Conservation (phyloP, 768 basidiomycete species). For the Macrolepiota fuliginosa region DNA sequence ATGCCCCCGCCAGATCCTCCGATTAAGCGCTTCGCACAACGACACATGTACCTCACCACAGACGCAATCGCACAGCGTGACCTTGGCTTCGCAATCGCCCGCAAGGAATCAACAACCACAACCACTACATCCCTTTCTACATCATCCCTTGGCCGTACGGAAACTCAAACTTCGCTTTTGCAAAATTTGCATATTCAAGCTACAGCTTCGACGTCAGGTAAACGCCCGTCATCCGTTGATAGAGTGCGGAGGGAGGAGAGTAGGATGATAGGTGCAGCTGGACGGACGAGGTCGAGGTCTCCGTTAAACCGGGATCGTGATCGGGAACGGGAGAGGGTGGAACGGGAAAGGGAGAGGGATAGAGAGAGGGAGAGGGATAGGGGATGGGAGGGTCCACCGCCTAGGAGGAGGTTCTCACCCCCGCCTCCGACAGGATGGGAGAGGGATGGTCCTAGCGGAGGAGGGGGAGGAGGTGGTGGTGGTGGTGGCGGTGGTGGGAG, state of each 20-base stretch:
- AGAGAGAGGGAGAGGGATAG: slow-evolving; percentile 26
- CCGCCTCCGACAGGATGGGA: slow-evolving; percentile 44
- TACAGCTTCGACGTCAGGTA: slow-evolving; percentile 16
- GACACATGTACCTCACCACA: slow-evolving; percentile 77
- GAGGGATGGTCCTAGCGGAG: slow-evolving; percentile 31
- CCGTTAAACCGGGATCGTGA: slow-evolving; percentile 13
- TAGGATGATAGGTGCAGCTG: slow-evolving; percentile 14
- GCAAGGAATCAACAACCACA: slow-evolving; percentile 26
- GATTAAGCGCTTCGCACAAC: slow-evolving; percentile 87
- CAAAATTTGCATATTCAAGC: slow-evolving; percentile 16
- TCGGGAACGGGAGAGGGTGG: slow-evolving; percentile 20
- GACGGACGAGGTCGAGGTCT: slow-evolving; percentile 24
- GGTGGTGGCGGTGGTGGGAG: slow-evolving; percentile 18
- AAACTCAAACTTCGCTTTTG: slow-evolving; percentile 32
- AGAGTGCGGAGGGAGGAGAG: slow-evolving; percentile 29
- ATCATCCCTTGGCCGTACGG: slow-evolving; percentile 27
- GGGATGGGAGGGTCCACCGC: slow-evolving; percentile 36
- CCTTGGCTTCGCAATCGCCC: slow-evolving; percentile 71
- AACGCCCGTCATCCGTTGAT: slow-evolving; percentile 38
- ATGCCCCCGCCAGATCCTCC: slow-evolving; percentile 65
- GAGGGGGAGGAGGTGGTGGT: too few species aligned
- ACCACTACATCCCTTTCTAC: slow-evolving; percentile 10
- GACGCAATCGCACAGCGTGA: slow-evolving; percentile 90
- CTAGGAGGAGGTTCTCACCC: slow-evolving; percentile 46
- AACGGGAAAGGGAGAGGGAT: slow-evolving; percentile 22